Base-by-base conservation (phyloP, 768 basidiomycete genomes). In the Leccinum broughii region DNA sequence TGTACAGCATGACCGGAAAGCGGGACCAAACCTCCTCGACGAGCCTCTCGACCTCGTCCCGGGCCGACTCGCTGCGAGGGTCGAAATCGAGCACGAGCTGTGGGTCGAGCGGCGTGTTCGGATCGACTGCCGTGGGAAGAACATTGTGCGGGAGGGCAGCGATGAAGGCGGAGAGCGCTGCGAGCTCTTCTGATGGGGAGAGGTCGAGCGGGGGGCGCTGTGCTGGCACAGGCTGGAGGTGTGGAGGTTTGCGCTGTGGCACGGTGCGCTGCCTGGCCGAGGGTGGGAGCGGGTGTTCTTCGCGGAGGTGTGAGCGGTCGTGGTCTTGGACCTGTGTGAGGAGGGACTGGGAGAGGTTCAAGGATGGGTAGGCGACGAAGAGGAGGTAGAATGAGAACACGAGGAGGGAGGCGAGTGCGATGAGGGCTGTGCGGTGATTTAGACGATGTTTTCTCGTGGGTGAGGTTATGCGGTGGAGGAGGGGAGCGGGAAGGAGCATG, bases 31-130 rank as follows among this genome's bases (percentile, higher is more conserved):
- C 84, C 32, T 90, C 85, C 1, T 79, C 74, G 7, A 86, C 81
- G 70, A 92, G 77, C 1, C 77, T 76, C 35, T 74, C 70, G 34
- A 92, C 76, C 71, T 92, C 90, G 35, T 84, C 81, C 20, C 69
- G 65, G 1, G 90, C 89, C 14, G 81, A 80, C 3, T 82, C 75
- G 48, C 83, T 77, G n/a, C 85, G 83, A 0, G 89, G 88, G 69
- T 93, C 90, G 70, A 93, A 94, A 66, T 90, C 92, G 46, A 94
- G 81, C 5, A 94, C 82, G 58, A 93, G 83, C 66, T 91, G 83
- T 4, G 92, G 90, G 70, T 93, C 91, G 59, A 93, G 84, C 8
- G 90, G 83, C 11, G 65, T 63, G 11, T 78, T 65, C 0, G 92
- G 88, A 66, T 93, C 83, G 50, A 92, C 81, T 6, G 77, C 77